phyloP scores from a whole-genome alignment of 2,329 filamentous ascomycete species.

The Calonectria pauciramosa region DNA sequence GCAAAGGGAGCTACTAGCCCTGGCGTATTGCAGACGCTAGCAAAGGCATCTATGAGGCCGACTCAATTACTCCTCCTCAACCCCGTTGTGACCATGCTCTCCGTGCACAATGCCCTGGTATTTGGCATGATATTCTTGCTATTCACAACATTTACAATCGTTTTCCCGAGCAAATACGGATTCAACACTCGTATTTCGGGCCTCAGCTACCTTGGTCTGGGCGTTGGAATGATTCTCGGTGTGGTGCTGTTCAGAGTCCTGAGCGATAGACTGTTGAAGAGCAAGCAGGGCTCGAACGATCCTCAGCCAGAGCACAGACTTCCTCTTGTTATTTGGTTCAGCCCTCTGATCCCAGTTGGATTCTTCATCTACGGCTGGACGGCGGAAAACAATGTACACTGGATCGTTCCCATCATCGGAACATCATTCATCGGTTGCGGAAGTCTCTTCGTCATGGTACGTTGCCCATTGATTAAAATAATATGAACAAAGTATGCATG shows the following conservation, averaged over 20 bases:
- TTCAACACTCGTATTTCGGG: background rate
- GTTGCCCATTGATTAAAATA: background rate
- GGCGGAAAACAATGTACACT: background rate
- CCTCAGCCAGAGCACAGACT: background rate
- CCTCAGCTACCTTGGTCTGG: background rate
- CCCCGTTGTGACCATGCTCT: background rate
- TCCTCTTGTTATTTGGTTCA: background rate
- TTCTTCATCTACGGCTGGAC: constrained; percentile 2
- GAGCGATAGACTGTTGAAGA: background rate
- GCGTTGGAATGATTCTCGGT: background rate
- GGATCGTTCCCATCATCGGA: background rate
- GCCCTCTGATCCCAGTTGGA: background rate
- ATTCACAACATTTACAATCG: background rate
- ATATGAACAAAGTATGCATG: too few species aligned
- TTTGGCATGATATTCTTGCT: background rate
- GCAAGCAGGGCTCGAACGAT: background rate
- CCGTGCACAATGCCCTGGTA: background rate
- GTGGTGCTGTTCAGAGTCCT: background rate
- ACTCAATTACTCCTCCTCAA: background rate
- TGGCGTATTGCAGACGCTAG: background rate
- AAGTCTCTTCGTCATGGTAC: background rate
- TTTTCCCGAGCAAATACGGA: background rate
- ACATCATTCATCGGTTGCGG: background rate
- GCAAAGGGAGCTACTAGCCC: background rate
- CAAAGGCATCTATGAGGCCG: background rate